Percentiles rank a stretch among this genome's conserved stretches.
Evolutionary conservation across 768 basidiomycete species (phyloP).

Genomic region (Suillus subluteus): DNA sequence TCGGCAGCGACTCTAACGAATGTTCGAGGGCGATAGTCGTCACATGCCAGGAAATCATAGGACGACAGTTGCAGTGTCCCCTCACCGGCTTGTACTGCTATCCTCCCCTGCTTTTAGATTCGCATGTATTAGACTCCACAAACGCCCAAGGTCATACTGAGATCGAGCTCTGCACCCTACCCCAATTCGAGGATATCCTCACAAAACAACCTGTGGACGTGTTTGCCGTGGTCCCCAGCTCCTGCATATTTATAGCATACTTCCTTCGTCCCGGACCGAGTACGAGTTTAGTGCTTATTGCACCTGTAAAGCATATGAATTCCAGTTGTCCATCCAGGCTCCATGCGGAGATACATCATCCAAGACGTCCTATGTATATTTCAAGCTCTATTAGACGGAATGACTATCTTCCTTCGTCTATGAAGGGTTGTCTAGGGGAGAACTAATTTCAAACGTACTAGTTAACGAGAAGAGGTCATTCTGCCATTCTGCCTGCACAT

Average conservation of each 20-base stretch:
- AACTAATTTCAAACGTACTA: not conserved
- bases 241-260: not conserved
- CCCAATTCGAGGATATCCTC: not conserved
- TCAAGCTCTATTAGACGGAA: not conserved
- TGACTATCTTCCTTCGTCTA: not conserved
- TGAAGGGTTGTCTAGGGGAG: not conserved
- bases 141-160: not conserved
- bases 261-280: no score
- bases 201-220: not conserved
- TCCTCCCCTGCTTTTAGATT: not conserved
- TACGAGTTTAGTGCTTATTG: no score
- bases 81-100: not conserved
- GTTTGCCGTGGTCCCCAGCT: not conserved
- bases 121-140: not conserved
- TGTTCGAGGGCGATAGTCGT: no score
- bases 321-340: no score
- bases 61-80: not conserved
- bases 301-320: no score
- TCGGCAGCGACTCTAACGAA: not conserved
- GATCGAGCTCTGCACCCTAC: not conserved
- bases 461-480: not conserved
- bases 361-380: not conserved
- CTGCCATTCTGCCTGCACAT: not conserved
- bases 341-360: not conserved
- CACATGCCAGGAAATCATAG: not conserved